Base-by-base conservation (phyloP, 2,329 filamentous ascomycete species). In the Hypomyces rosellus region DNA sequence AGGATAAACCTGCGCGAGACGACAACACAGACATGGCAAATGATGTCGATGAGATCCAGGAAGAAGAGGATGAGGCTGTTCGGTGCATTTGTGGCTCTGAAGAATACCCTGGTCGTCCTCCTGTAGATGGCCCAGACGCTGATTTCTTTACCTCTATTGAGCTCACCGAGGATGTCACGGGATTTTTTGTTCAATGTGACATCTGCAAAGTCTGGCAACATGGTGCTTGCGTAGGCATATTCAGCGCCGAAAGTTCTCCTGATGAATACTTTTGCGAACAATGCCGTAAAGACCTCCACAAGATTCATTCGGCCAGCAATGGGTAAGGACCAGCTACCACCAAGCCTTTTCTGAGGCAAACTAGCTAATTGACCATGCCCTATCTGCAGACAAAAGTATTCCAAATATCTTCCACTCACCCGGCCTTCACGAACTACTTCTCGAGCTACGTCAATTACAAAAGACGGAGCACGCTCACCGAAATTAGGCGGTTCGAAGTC, bases 141-240 rank as follows among this genome's bases (percentile, higher is more conserved):
- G 75, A 83, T 60, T 70, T 78, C 65, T 71, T 82, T 71, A 70
- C 77, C 68, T 68, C 76, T 67, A 71, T 83, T 72, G 73, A 84
- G 56, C 76, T 89, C 55, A 82, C 84, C 33, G 90, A 96, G 62
- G 92, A 97, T 57, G 79, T 92, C 58, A 93, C 92, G 41, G 92
- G 91, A 47, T 86, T 97, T 70, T 99, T 96, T 70, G 91, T 99
- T 58, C 92, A 97, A 74, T 99, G 93, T 78, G 93, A 97, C 71
- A 78, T 88, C 57, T 99, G 93, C 76, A 95, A 95, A 67, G 93
- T 97, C 56, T 99, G 92, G 93, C 93, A 99, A 68, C 93, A 99
- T 67, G 93, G 93, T 62, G 92, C 91, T 54, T 99, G 93, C 65
- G 92, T 99, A 53, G 92, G 93, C 54, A 96, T 99, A 63, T 90